Percentiles rank a stretch among this genome's conserved stretches.
Conservation (phyloP, 768 basidiomycete species). For the Russula abietina region DNA sequence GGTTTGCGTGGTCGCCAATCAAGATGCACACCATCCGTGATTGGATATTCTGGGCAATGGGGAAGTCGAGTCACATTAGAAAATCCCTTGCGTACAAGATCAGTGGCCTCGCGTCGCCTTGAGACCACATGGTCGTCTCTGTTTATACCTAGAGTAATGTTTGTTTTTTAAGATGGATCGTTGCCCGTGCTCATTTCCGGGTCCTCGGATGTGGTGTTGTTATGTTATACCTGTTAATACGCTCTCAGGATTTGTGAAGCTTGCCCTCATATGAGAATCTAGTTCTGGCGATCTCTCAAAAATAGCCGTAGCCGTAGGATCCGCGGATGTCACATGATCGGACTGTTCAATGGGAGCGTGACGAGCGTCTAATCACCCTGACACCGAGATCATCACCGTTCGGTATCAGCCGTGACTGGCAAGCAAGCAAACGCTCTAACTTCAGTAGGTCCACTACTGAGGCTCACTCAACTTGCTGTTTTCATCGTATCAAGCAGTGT, state of each 20-base stretch:
- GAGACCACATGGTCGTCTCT: not conserved
- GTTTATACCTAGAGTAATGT: not conserved
- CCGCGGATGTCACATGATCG: not conserved
- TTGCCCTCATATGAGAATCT: not conserved
- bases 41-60: slow-evolving; percentile 26
- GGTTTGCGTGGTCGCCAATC: slow-evolving; percentile 23
- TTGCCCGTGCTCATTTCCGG: not conserved
- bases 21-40: slow-evolving; percentile 26
- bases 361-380: too few species aligned
- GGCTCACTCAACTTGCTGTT: too few species aligned
- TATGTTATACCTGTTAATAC: not conserved
- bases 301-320: not conserved
- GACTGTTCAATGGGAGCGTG: too few species aligned
- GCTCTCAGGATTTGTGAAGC: not conserved
- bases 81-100: slow-evolving; percentile 27
- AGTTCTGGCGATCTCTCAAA: not conserved
- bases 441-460: too few species aligned
- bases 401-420: too few species aligned
- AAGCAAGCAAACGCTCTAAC: too few species aligned
- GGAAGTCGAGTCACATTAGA: slow-evolving; percentile 27
- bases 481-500: too few species aligned
- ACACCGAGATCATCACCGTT: not conserved
- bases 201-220: too few species aligned
- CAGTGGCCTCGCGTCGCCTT: slow-evolving; percentile 30
- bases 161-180: not conserved